Conservation (phyloP, 768 basidiomycete genomes). For the Mycena chlorophos region DNA sequence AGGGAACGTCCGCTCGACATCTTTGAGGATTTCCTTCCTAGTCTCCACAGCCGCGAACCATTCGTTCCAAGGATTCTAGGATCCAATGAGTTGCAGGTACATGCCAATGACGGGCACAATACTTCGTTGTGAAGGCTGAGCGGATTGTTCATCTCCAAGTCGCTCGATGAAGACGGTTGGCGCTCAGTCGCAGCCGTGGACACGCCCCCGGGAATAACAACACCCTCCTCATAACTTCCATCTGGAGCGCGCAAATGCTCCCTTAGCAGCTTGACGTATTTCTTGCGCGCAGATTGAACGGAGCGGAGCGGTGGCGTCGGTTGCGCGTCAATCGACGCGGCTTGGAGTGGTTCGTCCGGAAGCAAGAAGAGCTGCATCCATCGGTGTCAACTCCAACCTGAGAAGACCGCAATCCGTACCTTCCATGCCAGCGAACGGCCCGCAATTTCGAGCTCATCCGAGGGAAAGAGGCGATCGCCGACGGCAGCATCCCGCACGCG, state of each 20-base stretch:
- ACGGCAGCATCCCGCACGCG: slow-evolving; percentile 69
- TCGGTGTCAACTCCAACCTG: slow-evolving; percentile 14
- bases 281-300: slow-evolving; percentile 51
- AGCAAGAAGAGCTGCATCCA: slow-evolving; percentile 64
- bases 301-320: slow-evolving; percentile 38
- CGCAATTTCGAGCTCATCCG: slow-evolving; percentile 48
- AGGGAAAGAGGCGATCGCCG: slow-evolving; percentile 56
- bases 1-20: slow-evolving; percentile 99
- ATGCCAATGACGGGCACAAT: slow-evolving; percentile 10
- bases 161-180: slow-evolving; percentile 31
- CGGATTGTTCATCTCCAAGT: slow-evolving; percentile 77
- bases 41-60: slow-evolving; percentile 92
- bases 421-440: slow-evolving; percentile 90
- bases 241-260: slow-evolving; percentile 84
- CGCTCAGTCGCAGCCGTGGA: slow-evolving; percentile 35
- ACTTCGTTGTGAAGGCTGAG: slow-evolving; percentile 79
- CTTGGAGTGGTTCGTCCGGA: slow-evolving; percentile 63
- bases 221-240: slow-evolving; percentile 75
- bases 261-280: slow-evolving; percentile 58
- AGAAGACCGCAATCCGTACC: slow-evolving; percentile 41
- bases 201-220: slow-evolving; percentile 56
- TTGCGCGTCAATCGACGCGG: slow-evolving; percentile 36
- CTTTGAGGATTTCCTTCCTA: slow-evolving; percentile 85
- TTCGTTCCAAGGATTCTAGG: slow-evolving; percentile 93
- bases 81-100: too few species aligned